phyloP scores from a whole-genome alignment of 139 green algal species.

The Coccomyxa sp. region DNA sequence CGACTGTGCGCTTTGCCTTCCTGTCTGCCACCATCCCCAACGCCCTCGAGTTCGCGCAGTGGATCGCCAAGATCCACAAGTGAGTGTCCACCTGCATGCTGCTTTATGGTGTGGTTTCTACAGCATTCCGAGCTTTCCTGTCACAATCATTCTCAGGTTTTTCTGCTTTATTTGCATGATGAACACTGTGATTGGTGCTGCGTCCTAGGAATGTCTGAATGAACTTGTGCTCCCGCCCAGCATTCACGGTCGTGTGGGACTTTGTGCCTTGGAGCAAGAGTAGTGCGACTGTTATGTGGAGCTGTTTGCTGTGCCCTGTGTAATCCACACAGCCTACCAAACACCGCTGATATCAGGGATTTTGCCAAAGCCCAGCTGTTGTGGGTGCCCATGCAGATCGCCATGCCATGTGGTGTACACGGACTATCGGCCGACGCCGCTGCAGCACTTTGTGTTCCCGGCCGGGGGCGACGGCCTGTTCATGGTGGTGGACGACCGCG shows the following conservation, averaged over 20 bases:
- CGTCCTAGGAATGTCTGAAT: too few relatives aligned
- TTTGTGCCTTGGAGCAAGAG: too few relatives aligned
- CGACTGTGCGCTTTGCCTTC: slow-evolving; percentile 61
- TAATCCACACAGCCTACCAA: too few relatives aligned
- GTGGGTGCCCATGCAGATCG: slow-evolving; percentile 17
- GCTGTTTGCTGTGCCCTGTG: too few relatives aligned
- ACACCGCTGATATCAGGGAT: too few relatives aligned
- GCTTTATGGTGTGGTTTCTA: neutral
- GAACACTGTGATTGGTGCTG: too few relatives aligned
- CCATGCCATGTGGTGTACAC: slow-evolving; percentile 77
- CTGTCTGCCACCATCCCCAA: slow-evolving; percentile 84
- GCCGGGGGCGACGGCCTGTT: slow-evolving; percentile 59
- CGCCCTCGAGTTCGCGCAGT: slow-evolving; percentile 74
- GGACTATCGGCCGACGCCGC: slow-evolving; percentile 76
- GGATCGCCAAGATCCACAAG: slow-evolving; percentile 64
- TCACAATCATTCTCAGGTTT: too few relatives aligned
- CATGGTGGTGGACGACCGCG: slow-evolving; percentile 60
- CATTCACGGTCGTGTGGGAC: too few relatives aligned
- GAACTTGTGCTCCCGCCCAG: too few relatives aligned
- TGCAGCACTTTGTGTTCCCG: slow-evolving; percentile 79
- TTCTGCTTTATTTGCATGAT: too few relatives aligned
- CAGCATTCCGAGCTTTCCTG: neutral
- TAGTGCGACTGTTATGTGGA: too few relatives aligned
- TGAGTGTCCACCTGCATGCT: neutral
- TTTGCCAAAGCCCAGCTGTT: neutral